Percentiles rank a stretch among this genome's conserved stretches.
Evolutionary conservation across 2,329 filamentous ascomycete species (phyloP).

Genomic region (Colletotrichum sp.): DNA sequence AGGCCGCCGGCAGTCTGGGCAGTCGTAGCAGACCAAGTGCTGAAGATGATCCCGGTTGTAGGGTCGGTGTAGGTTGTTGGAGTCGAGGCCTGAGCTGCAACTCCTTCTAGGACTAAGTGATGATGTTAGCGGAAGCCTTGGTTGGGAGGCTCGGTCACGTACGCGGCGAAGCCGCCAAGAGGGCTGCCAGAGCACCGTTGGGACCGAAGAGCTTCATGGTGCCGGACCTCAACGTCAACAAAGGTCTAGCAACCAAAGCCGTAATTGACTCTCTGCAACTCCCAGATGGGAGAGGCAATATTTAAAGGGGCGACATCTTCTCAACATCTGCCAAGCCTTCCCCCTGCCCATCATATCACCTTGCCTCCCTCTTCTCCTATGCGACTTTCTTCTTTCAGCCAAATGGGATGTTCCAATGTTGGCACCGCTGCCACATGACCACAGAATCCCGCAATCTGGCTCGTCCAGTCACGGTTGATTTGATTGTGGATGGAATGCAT

Average conservation of each 20-base stretch:
- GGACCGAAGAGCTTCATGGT: constrained; percentile 20
- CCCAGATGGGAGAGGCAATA: background rate
- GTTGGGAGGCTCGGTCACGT: background rate
- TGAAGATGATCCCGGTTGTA: constrained; percentile 58
- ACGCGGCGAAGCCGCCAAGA: constrained; percentile 15
- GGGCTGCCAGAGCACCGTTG: constrained; percentile 13
- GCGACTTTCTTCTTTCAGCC: constrained; percentile 4
- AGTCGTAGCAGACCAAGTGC: constrained; percentile 47
- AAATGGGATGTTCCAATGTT: background rate
- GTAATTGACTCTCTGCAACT: background rate
- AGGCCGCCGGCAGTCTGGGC: constrained; percentile 46
- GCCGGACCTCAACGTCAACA: background rate
- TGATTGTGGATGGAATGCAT: background rate
- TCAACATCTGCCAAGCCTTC: background rate
- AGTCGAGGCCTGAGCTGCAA: constrained; percentile 17
- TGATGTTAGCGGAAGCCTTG: background rate
- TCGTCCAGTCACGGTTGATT: background rate
- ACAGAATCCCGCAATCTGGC: background rate
- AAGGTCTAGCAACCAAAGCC: background rate
- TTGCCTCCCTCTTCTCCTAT: background rate
- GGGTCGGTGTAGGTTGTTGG: constrained; percentile 43
- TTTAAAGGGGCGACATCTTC: background rate
- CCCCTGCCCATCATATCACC: background rate
- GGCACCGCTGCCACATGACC: constrained; percentile 5
- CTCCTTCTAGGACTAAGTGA: constrained; percentile 11